phyloP scores from a whole-genome alignment of 2,329 filamentous ascomycete species.

The Penicillium sp. region DNA sequence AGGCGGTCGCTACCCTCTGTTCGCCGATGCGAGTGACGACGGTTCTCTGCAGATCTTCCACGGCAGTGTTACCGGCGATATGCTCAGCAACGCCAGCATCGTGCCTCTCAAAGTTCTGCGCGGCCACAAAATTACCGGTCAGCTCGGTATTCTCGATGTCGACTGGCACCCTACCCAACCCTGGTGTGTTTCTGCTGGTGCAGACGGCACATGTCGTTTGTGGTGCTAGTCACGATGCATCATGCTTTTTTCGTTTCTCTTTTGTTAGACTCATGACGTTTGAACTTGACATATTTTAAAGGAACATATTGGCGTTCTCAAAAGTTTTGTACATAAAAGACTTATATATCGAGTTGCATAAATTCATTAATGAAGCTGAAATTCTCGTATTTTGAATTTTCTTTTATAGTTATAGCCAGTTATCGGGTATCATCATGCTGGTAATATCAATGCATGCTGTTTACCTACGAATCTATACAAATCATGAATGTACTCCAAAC shows the following conservation, averaged over 20 bases:
- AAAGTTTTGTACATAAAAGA: constrained; percentile 15
- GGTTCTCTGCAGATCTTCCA: constrained; percentile 95
- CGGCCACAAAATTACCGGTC: constrained; percentile 81
- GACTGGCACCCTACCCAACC: constrained; percentile 95
- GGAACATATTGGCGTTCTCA: constrained; percentile 11
- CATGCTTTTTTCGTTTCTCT: constrained; percentile 10
- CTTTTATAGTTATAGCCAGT: no score
- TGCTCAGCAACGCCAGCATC: constrained; percentile 95
- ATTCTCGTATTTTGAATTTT: no score
- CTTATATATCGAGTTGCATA: neutral
- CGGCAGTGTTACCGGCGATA: constrained; percentile 87
- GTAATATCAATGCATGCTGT: constrained; percentile 6
- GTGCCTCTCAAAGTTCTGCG: constrained; percentile 91
- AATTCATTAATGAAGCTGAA: no score
- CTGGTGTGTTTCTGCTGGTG: constrained; percentile 91
- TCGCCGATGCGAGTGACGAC: constrained; percentile 93
- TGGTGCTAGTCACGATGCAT: no score
- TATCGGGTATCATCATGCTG: constrained; percentile 17
- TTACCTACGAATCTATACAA: neutral
- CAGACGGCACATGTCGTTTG: constrained; percentile 85
- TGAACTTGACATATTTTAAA: constrained; percentile 15
- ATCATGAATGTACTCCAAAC: neutral
- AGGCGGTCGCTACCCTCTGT: constrained; percentile 70
- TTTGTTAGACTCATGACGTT: neutral
- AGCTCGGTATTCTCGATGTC: constrained; percentile 85